Evolutionary conservation across 495 filamentous ascomycete species (phyloP), one percentile per base, ranked within the genome.

Genomic region (Podospora comata): DNA sequence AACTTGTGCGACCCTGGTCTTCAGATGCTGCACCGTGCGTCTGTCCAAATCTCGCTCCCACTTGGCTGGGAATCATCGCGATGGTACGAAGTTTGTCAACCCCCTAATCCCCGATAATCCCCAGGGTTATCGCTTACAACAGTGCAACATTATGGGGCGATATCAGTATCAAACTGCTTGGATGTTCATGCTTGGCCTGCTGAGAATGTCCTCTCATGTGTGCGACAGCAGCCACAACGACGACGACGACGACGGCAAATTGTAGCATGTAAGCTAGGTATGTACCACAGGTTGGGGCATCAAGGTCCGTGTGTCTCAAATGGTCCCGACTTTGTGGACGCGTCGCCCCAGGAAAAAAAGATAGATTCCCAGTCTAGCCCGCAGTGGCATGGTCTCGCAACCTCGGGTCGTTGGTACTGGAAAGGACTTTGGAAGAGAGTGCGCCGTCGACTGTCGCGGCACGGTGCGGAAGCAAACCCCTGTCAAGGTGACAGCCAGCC

Each of bases 251-350:
- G 23, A 1, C 23, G 23, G 23, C 23, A 23, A 1, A 23, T 23
- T 23, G 23, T 23, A 23, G 23, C 23, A 23, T 23, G 23, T 23
- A 23, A 23, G 23, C 23, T 23, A 23, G 23, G 23, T 23, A 23
- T 23, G 23, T 23, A 23, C 23, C 23, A 23, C 23, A 23, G 23
- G 23, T 23, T 23, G 23, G 23, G 23, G 23, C 23, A 1, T 23
- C 23, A 23, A 11, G 39, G 9, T 48, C 39, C 30, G 30, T 32
- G 39, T 48, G 39, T 48, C 39, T 48, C 61, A 63, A 32, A 63
- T 63, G 28, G 61, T 63, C 61, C 61, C 61, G 61, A 63, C 15
- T 23, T 63, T 63, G 61, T 44, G 61, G 61, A 63, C 61, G 61
- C 59, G 59, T 61, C 27, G 19, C 59, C 19, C 54, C 23, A 58